Conservation (phyloP, 306 rosid genomes). For the Inga leiocalycina region DNA sequence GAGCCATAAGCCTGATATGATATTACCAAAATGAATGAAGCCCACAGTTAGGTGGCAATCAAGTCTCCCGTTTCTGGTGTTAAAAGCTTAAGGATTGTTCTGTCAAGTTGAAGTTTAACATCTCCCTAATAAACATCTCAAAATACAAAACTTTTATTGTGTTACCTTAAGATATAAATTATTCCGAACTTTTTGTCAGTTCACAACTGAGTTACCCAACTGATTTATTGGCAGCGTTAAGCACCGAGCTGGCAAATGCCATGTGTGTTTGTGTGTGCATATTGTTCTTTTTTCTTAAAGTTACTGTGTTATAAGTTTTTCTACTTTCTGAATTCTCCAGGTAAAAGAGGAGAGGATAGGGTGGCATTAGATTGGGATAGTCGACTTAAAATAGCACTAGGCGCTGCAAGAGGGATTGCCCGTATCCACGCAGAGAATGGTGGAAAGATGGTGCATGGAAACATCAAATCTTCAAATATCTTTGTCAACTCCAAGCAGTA, state of each 20-base stretch:
- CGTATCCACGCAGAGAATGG: constrained; percentile 67
- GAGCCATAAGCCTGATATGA: not conserved
- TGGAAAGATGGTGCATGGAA: constrained; percentile 86
- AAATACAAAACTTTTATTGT: not conserved
- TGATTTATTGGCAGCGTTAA: not conserved
- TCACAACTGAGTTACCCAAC: not conserved
- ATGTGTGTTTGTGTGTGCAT: not conserved
- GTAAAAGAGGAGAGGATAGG: constrained; percentile 81
- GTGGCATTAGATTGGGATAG: constrained; percentile 73
- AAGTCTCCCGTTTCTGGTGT: not conserved
- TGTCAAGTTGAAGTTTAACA: not conserved
- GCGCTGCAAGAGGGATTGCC: constrained; percentile 83
- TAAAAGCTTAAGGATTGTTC: not conserved
- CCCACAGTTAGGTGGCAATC: not conserved
- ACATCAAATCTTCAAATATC: constrained; percentile 78
- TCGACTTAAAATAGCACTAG: constrained; percentile 72
- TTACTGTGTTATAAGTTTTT: not conserved
- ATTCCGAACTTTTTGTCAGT: not conserved
- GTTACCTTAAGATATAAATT: not conserved
- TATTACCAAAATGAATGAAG: not conserved
- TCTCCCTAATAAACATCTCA: not conserved
- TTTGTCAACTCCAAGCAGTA: constrained; percentile 59
- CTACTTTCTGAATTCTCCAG: constrained; percentile 44
- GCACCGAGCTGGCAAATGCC: not conserved
- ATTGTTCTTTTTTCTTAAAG: not conserved